These are phyloP conservation scores for Hericium coralloides DNA, from an alignment of 768 basidiomycete genomes.

Conservation along the genomic window DNA sequence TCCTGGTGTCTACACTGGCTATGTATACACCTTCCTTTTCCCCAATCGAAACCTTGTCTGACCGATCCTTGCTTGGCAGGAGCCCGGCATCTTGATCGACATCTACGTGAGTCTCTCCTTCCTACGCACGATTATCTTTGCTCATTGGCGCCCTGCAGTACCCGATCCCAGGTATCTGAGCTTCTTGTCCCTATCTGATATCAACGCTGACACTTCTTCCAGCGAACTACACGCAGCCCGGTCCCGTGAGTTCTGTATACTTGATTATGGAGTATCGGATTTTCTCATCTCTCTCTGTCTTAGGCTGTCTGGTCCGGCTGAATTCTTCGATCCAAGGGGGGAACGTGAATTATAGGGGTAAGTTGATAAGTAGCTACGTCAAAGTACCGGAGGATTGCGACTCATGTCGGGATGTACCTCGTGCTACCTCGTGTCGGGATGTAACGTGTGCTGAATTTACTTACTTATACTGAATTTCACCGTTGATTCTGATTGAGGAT, in stretches of 20 bases:
- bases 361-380: too few species aligned
- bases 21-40: not conserved
- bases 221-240: slow-evolving; percentile 1
- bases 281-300: not conserved
- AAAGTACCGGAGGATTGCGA: too few species aligned
- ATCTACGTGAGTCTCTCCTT: slow-evolving; percentile 16
- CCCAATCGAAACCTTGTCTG: not conserved
- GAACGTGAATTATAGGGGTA: too few species aligned
- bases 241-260: not conserved
- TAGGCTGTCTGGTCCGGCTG: slow-evolving; percentile 2
- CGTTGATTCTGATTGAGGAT: too few species aligned
- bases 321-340: not conserved
- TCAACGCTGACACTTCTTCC: not conserved
- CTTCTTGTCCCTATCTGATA: not conserved
- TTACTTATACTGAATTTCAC: too few species aligned
- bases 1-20: slow-evolving; percentile 26
- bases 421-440: too few species aligned
- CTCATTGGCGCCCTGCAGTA: not conserved
- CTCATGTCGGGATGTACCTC: too few species aligned
- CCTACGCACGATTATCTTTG: not conserved
- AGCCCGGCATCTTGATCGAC: slow-evolving; percentile 24
- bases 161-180: not conserved
- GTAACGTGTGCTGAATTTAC: too few species aligned
- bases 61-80: slow-evolving; percentile 9
- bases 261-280: not conserved